These are phyloP conservation scores for Oryza meridionalis DNA, from an alignment of 176 grass and related monocot species.

Conservation along the genomic window DNA sequence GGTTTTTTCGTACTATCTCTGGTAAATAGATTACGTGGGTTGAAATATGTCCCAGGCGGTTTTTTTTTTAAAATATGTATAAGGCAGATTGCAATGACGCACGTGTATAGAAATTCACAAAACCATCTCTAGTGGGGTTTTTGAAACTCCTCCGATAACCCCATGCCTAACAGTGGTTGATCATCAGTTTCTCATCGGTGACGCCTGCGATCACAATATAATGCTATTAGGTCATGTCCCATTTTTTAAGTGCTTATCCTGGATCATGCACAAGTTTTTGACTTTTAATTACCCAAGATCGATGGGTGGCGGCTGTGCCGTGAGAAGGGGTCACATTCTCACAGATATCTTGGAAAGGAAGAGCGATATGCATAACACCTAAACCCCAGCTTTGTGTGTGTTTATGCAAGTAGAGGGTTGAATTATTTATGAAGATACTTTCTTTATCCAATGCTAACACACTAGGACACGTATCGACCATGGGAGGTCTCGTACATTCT, in stretches of 20 bases:
- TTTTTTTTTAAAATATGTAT: background rate
- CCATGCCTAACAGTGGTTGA: background rate
- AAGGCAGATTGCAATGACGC: no score
- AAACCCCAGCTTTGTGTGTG: background rate
- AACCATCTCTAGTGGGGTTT: background rate
- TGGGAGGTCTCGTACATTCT: background rate
- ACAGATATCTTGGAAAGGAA: constrained; percentile 32
- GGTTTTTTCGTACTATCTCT: background rate
- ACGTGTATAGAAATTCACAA: no score
- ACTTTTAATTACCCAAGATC: constrained; percentile 29
- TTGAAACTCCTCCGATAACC: background rate
- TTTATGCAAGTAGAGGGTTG: background rate
- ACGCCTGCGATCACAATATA: background rate
- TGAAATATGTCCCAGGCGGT: background rate
- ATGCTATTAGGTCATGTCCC: constrained; percentile 44
- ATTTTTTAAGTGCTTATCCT: constrained; percentile 45
- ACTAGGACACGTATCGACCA: constrained; percentile 30
- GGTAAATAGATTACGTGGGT: background rate
- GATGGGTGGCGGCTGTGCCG: constrained; percentile 30
- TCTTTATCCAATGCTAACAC: background rate
- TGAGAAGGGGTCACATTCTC: constrained; percentile 34
- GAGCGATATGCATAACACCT: background rate
- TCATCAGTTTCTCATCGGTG: background rate
- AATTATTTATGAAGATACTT: background rate
- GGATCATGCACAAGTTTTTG: constrained; percentile 23